Conservation (phyloP, 352 stramenopile genomes). For the Pythium diclinum region DNA sequence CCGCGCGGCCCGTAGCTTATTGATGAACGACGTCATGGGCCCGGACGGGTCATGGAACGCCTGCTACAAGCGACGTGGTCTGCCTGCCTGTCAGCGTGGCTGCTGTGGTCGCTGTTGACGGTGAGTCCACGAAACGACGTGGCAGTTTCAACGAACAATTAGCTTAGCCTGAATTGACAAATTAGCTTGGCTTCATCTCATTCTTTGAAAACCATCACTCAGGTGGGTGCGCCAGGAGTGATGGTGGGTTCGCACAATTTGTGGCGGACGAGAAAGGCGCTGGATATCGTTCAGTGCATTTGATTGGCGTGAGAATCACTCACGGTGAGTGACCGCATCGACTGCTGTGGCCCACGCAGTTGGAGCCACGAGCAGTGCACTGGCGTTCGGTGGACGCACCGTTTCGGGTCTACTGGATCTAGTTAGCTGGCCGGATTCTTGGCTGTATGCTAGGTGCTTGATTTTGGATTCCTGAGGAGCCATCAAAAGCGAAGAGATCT, state of each 20-base stretch:
- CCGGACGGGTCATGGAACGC: not conserved
- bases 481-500: no score
- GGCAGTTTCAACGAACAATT: not conserved
- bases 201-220: not conserved
- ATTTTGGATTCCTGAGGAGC: no score
- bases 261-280: not conserved
- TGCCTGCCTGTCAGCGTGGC: not conserved
- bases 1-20: constrained; percentile 19
- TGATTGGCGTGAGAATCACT: not conserved
- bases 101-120: not conserved
- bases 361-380: not conserved
- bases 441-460: not conserved
- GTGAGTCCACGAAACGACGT: not conserved
- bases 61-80: not conserved
- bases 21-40: constrained; percentile 19
- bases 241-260: not conserved
- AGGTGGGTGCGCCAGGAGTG: not conserved
- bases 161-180: not conserved
- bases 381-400: not conserved
- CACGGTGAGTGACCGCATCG: not conserved
- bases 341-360: not conserved
- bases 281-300: not conserved
- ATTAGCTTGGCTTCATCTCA: not conserved
- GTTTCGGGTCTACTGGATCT: not conserved
- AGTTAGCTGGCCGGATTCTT: not conserved